Conservation (phyloP, 306 rosid species). For the Albizia julibrissin region DNA sequence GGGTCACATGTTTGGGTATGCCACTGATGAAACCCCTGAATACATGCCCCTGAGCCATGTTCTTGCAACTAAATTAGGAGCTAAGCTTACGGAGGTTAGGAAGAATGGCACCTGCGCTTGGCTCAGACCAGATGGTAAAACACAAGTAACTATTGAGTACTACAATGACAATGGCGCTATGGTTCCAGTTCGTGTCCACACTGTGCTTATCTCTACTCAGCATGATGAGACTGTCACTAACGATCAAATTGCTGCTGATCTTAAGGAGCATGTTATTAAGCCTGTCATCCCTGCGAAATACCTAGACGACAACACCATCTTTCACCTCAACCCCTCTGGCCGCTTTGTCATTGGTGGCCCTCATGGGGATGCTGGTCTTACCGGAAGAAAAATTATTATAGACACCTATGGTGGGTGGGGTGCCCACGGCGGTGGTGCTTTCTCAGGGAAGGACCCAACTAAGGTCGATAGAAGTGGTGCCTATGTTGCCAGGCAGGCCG, state of each 20-base stretch:
- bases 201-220: slow-evolving; percentile 98
- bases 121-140: slow-evolving; percentile 99
- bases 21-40: slow-evolving; percentile 98
- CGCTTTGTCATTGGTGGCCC: slow-evolving; percentile 99
- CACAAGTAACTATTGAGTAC: slow-evolving; percentile 97
- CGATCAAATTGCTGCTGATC: slow-evolving; percentile 94
- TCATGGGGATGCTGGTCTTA: slow-evolving; percentile 99
- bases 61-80: slow-evolving; percentile 95
- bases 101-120: slow-evolving; percentile 94
- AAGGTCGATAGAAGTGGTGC: slow-evolving; percentile 99
- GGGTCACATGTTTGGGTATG: slow-evolving; percentile 99
- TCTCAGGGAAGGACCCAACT: slow-evolving; percentile 99
- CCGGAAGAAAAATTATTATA: slow-evolving; percentile 96
- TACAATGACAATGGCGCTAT: slow-evolving; percentile 86
- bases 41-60: slow-evolving; percentile 94
- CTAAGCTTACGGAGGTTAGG: slow-evolving; percentile 93
- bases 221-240: slow-evolving; percentile 97
- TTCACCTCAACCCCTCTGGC: slow-evolving; percentile 99
- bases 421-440: slow-evolving; percentile 99
- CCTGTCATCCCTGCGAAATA: slow-evolving; percentile 96
- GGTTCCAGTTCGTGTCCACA: slow-evolving; percentile 98
- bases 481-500: slow-evolving; percentile 94
- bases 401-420: slow-evolving; percentile 99
- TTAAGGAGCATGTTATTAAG: slow-evolving; percentile 94
- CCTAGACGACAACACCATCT: slow-evolving; percentile 95